Percentiles rank a stretch among this genome's conserved stretches.
These are phyloP conservation scores for Ascochyta viciae-villosae DNA, from an alignment of 2,329 filamentous ascomycete species.

Conservation along the genomic window DNA sequence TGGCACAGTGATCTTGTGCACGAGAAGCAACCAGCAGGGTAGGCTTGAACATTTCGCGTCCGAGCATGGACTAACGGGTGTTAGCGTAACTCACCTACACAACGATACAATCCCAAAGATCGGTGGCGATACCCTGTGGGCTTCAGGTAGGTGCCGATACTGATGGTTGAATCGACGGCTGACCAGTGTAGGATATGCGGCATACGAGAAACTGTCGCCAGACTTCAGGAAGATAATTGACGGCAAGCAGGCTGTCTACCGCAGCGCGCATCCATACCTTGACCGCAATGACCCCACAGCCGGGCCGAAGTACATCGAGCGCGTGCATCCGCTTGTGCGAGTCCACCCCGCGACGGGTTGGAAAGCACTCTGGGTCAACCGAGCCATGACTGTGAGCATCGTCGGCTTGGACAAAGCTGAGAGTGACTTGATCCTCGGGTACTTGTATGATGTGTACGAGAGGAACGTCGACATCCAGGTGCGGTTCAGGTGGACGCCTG, in stretches of 20 bases:
- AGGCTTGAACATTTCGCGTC: neutral
- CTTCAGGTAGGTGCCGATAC: conserved; percentile 49
- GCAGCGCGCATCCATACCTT: conserved; percentile 71
- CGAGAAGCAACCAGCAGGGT: conserved; percentile 71
- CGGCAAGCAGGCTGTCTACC: conserved; percentile 69
- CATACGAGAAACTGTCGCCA: conserved; percentile 76
- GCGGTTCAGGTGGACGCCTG: conserved; percentile 73
- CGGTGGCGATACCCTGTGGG: conserved; percentile 77
- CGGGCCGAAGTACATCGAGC: conserved; percentile 71
- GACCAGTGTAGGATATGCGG: conserved; percentile 60
- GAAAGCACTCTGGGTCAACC: conserved; percentile 77
- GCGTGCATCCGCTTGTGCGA: conserved; percentile 71
- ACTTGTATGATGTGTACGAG: conserved; percentile 73
- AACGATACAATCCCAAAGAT: conserved; percentile 70
- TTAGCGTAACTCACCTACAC: conserved; percentile 69
- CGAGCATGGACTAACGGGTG: neutral
- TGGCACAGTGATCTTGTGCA: conserved; percentile 78
- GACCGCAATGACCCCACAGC: conserved; percentile 67
- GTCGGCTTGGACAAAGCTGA: conserved; percentile 73
- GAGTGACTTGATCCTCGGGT: conserved; percentile 71
- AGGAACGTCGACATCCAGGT: conserved; percentile 75
- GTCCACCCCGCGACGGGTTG: conserved; percentile 76
- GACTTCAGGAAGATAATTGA: conserved; percentile 75
- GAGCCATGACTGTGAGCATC: conserved; percentile 71
- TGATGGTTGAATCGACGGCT: conserved; percentile 33